Evolutionary conservation across 2,329 filamentous ascomycete species (phyloP).

Genomic region (Cladosporium sp.): DNA sequence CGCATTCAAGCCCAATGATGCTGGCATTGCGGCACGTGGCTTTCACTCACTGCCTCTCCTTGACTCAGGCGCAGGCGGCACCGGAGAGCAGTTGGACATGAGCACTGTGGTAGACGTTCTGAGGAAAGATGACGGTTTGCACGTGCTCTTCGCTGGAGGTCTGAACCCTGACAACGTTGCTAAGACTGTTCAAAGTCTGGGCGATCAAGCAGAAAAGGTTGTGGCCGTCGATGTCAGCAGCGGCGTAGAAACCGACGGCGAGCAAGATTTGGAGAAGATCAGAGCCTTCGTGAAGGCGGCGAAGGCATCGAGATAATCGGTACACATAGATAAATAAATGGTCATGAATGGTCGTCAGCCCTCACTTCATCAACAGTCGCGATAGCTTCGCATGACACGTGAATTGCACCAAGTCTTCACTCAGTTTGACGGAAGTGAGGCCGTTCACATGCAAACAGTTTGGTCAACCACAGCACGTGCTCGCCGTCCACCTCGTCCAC

Average conservation of each 20-base stretch:
- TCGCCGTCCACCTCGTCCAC: not conserved
- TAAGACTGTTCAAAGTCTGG: slow-evolving; percentile 64
- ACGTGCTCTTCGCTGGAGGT: slow-evolving; percentile 82
- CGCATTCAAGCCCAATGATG: slow-evolving; percentile 75
- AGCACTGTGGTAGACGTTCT: slow-evolving; percentile 69
- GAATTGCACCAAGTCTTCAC: not conserved
- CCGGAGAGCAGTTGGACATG: slow-evolving; percentile 76
- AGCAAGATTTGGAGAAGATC: slow-evolving; percentile 81
- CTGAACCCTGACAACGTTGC: slow-evolving; percentile 77
- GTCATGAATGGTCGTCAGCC: not conserved
- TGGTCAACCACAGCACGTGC: not conserved
- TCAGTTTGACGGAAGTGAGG: not conserved
- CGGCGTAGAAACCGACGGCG: slow-evolving; percentile 82
- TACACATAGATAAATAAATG: not conserved
- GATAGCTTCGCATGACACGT: not conserved
- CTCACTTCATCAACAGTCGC: not conserved
- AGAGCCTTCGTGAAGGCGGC: slow-evolving; percentile 74
- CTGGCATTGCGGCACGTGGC: slow-evolving; percentile 71
- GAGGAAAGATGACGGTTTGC: slow-evolving; percentile 67
- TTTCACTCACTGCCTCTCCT: slow-evolving; percentile 83
- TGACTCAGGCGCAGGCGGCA: slow-evolving; percentile 81
- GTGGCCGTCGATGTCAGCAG: slow-evolving; percentile 91
- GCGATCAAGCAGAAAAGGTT: slow-evolving; percentile 60
- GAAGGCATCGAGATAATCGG: slow-evolving; percentile 49
- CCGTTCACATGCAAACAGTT: not conserved